phyloP scores from a whole-genome alignment of 257 asterid species.

The Solanum pinnatisectum region DNA sequence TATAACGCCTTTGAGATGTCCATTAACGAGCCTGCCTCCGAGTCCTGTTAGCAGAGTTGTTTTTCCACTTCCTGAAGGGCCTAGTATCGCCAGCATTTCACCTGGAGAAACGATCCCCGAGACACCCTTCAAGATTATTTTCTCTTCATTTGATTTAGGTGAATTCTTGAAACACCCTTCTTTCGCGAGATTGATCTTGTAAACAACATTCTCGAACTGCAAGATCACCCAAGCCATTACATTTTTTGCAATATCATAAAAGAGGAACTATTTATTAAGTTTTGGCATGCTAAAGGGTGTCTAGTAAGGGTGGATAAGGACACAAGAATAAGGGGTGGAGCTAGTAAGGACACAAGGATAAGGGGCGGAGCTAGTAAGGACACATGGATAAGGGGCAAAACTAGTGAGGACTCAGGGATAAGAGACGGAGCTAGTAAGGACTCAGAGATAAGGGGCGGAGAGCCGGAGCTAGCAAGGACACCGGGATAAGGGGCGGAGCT shows the following conservation, averaged over 20 bases:
- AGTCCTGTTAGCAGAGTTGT: conserved; percentile 72
- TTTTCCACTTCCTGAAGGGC: conserved; percentile 93
- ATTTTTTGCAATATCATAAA: background rate
- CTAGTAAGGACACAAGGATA: too few relatives aligned
- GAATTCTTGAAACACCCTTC: conserved; percentile 12
- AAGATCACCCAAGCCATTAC: background rate
- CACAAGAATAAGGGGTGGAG: too few relatives aligned
- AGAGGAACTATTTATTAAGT: background rate
- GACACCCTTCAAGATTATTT: conserved; percentile 51
- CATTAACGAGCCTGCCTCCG: conserved; percentile 49
- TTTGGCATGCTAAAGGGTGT: too few relatives aligned
- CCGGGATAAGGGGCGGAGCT: background rate
- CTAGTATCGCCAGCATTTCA: conserved; percentile 75
- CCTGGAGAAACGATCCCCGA: conserved; percentile 59
- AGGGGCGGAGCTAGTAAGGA: too few relatives aligned
- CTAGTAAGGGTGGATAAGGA: background rate
- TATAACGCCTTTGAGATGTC: conserved; percentile 37
- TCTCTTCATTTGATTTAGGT: conserved; percentile 21
- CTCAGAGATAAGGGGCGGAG: too few relatives aligned
- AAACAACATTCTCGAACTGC: conserved; percentile 68
- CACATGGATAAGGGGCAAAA: too few relatives aligned
- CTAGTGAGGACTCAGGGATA: too few relatives aligned
- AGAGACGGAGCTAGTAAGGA: too few relatives aligned
- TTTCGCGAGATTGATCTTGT: conserved; percentile 24
- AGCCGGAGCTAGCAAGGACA: accelerated